These are phyloP conservation scores for Hylodesmum podocarpum DNA, from an alignment of 306 rosid species.

Conservation along the genomic window DNA sequence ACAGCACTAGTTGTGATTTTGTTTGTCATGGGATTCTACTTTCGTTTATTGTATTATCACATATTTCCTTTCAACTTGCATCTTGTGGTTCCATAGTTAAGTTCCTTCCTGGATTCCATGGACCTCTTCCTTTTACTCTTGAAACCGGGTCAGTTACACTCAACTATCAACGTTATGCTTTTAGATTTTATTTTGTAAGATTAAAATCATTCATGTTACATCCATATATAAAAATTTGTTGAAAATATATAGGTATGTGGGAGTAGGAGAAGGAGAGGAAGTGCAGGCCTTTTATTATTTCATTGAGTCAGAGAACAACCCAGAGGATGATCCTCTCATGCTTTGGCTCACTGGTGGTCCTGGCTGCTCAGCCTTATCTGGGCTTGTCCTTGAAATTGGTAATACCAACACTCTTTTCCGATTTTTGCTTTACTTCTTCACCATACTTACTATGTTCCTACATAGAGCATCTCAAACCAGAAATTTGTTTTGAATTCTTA, in stretches of 20 bases:
- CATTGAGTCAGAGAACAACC: slow-evolving; percentile 56
- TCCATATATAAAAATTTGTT: neutral
- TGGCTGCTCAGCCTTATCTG: slow-evolving; percentile 60
- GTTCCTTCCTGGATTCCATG: slow-evolving; percentile 68
- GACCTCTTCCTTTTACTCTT: slow-evolving; percentile 63
- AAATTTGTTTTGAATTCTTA: no score
- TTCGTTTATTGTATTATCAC: neutral
- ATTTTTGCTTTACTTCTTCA: no score
- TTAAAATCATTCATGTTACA: neutral
- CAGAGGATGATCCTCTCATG: slow-evolving; percentile 61
- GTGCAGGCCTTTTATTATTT: slow-evolving; percentile 65
- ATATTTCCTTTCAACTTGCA: slow-evolving; percentile 14
- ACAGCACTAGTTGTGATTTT: neutral
- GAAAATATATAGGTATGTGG: slow-evolving; percentile 57
- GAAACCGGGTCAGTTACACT: slow-evolving; percentile 60
- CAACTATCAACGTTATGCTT: neutral
- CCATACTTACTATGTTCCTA: no score
- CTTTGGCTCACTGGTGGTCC: slow-evolving; percentile 85
- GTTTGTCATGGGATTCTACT: neutral
- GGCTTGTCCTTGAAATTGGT: slow-evolving; percentile 58
- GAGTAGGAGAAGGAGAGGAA: slow-evolving; percentile 63
- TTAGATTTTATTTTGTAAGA: neutral
- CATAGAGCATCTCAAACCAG: no score
- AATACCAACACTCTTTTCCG: neutral
- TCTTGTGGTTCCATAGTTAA: slow-evolving; percentile 25